phyloP scores from a whole-genome alignment of 2,329 filamentous ascomycete genomes.

The Diplodia sapinea region DNA sequence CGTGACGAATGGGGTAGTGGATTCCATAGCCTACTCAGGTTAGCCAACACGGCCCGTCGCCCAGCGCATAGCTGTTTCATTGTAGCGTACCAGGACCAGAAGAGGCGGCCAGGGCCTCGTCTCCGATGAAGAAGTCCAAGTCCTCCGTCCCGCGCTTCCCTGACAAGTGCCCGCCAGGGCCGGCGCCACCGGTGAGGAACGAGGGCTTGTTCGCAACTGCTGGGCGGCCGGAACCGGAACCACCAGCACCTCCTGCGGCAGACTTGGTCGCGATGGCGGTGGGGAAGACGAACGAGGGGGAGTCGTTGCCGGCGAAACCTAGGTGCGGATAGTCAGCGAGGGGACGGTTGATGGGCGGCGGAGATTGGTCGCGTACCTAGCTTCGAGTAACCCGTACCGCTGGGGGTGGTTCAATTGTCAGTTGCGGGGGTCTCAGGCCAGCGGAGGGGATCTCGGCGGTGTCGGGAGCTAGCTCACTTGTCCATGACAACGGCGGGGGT shows the following conservation, averaged over 20 bases:
- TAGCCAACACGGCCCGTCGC: neutral
- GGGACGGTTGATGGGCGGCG: slow-evolving; percentile 23
- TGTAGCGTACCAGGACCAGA: slow-evolving; percentile 73
- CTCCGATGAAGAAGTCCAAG: slow-evolving; percentile 97
- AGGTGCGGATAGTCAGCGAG: slow-evolving; percentile 45
- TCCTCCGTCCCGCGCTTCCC: slow-evolving; percentile 96
- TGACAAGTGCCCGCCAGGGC: slow-evolving; percentile 79
- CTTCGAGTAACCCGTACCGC: slow-evolving; percentile 99
- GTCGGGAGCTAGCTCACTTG: slow-evolving; percentile 68
- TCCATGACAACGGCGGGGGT: slow-evolving; percentile 99
- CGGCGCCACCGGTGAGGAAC: slow-evolving; percentile 89
- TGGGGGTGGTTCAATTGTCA: slow-evolving; percentile 57
- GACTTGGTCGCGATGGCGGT: slow-evolving; percentile 97
- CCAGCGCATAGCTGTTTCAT: neutral
- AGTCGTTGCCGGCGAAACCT: slow-evolving; percentile 99
- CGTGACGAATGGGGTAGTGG: slow-evolving; percentile 96
- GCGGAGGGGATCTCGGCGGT: slow-evolving; percentile 30
- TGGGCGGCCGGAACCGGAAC: slow-evolving; percentile 85
- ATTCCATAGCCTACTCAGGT: slow-evolving; percentile 78
- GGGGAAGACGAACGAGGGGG: slow-evolving; percentile 98
- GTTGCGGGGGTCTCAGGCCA: slow-evolving; percentile 32
- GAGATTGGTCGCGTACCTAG: slow-evolving; percentile 70
- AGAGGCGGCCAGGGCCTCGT: slow-evolving; percentile 86
- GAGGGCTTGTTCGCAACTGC: slow-evolving; percentile 93
- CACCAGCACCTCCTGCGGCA: slow-evolving; percentile 69